Evolutionary conservation across 192 early-diverging fungal species (phyloP).

Genomic region (Mortierella claussenii): DNA sequence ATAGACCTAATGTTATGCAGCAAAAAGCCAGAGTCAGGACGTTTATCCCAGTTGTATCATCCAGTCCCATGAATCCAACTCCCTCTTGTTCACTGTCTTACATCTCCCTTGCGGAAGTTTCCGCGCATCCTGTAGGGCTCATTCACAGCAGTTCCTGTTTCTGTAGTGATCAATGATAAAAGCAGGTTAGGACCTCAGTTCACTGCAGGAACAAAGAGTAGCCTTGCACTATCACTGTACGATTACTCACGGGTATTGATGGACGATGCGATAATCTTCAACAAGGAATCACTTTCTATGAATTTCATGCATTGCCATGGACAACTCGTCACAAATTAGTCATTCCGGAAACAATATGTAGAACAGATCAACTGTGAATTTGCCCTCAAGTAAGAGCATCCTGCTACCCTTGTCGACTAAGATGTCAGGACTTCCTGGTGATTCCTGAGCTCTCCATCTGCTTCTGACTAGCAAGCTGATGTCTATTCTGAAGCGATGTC

Average conservation of each 20-base stretch:
- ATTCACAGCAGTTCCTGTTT: background rate
- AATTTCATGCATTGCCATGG: too few species aligned
- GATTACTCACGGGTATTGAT: too few species aligned
- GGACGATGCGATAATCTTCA: too few species aligned
- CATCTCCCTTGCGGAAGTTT: slow-evolving; percentile 48
- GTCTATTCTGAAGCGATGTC: background rate
- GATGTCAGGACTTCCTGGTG: too few species aligned
- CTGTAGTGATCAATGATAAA: background rate
- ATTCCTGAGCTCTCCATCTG: too few species aligned
- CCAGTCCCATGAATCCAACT: background rate
- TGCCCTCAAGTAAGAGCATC: too few species aligned
- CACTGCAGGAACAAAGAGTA: background rate
- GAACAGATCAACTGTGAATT: too few species aligned
- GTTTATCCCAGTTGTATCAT: background rate
- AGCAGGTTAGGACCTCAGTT: background rate
- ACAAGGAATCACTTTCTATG: too few species aligned
- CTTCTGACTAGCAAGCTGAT: background rate
- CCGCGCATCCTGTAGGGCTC: slow-evolving; percentile 38
- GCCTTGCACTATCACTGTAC: too few species aligned
- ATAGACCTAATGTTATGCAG: slow-evolving; percentile 26
- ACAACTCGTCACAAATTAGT: too few species aligned
- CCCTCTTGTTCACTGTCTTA: slow-evolving; percentile 12
- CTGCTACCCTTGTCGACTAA: too few species aligned
- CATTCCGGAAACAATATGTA: too few species aligned
- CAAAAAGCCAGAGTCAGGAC: background rate